phyloP scores from a whole-genome alignment of 2,329 filamentous ascomycete species.

The Neofusicoccum sp. region DNA sequence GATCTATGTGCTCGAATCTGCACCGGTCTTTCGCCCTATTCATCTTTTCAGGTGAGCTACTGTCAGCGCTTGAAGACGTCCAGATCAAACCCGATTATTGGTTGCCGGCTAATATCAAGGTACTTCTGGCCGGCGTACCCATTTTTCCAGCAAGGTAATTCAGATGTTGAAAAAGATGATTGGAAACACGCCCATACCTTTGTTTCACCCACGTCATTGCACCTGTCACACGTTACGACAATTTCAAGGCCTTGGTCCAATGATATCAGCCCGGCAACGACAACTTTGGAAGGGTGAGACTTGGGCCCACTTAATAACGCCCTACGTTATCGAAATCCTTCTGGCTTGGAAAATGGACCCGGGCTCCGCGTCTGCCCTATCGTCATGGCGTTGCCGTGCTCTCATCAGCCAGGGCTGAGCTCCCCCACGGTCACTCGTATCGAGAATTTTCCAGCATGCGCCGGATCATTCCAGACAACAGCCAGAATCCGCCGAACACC shows the following conservation, averaged over 20 bases:
- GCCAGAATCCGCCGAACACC: background rate
- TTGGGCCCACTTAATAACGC: background rate
- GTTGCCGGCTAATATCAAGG: background rate
- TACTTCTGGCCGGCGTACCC: background rate
- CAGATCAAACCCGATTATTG: background rate
- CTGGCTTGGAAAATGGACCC: background rate
- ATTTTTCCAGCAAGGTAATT: background rate
- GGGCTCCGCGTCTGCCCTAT: background rate
- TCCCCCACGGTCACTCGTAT: background rate
- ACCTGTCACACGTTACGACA: background rate
- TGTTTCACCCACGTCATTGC: constrained; percentile 14
- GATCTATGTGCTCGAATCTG: background rate
- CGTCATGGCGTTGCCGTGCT: background rate
- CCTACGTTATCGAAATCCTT: background rate
- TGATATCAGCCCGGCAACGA: background rate
- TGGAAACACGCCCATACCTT: background rate
- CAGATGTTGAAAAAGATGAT: background rate
- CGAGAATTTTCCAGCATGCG: background rate
- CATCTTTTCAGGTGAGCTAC: background rate
- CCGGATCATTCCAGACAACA: background rate
- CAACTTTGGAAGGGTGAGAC: constrained; percentile 6
- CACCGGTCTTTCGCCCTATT: background rate
- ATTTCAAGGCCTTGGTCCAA: background rate
- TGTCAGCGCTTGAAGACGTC: background rate
- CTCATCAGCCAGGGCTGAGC: background rate